Percentiles rank a stretch among this genome's conserved stretches.
These are phyloP conservation scores for Colletotrichum sp. DNA, from an alignment of 2,329 filamentous ascomycete species.

Conservation along the genomic window DNA sequence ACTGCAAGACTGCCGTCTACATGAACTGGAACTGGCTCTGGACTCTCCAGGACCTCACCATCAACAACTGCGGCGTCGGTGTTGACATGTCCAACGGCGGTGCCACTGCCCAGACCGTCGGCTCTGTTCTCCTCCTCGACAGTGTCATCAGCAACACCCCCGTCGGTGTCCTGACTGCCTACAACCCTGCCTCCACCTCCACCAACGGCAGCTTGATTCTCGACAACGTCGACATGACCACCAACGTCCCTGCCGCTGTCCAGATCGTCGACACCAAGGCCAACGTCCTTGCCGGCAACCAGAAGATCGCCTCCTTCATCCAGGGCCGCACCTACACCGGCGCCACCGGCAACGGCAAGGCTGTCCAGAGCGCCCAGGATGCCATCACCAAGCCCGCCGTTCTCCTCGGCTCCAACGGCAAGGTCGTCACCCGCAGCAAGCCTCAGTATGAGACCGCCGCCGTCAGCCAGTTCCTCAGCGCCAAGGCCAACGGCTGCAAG, in stretches of 20 bases:
- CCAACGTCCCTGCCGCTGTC: conserved; percentile 72
- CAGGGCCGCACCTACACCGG: conserved; percentile 79
- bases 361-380: conserved; percentile 64
- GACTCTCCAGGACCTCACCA: conserved; percentile 77
- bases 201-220: conserved; percentile 85
- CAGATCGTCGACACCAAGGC: conserved; percentile 58
- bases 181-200: conserved; percentile 62
- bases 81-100: conserved; percentile 78
- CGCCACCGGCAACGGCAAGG: conserved; percentile 43
- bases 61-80: conserved; percentile 77
- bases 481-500: conserved; percentile 82
- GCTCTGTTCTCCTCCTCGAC: conserved; percentile 84
- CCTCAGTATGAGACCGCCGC: conserved; percentile 81
- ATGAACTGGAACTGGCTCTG: conserved; percentile 95
- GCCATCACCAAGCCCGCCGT: conserved; percentile 67
- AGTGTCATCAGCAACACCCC: conserved; percentile 78
- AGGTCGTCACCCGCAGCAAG: conserved; percentile 83
- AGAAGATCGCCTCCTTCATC: conserved; percentile 73
- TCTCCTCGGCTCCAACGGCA: conserved; percentile 68
- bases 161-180: conserved; percentile 79
- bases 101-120: conserved; percentile 73
- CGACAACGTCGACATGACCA: conserved; percentile 86
- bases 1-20: conserved; percentile 81
- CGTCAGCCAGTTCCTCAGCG: conserved; percentile 77
- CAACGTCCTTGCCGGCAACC: conserved; percentile 72